Evolutionary conservation across 2,329 filamentous ascomycete species (phyloP).

Genomic region (Endothia cerciana): DNA sequence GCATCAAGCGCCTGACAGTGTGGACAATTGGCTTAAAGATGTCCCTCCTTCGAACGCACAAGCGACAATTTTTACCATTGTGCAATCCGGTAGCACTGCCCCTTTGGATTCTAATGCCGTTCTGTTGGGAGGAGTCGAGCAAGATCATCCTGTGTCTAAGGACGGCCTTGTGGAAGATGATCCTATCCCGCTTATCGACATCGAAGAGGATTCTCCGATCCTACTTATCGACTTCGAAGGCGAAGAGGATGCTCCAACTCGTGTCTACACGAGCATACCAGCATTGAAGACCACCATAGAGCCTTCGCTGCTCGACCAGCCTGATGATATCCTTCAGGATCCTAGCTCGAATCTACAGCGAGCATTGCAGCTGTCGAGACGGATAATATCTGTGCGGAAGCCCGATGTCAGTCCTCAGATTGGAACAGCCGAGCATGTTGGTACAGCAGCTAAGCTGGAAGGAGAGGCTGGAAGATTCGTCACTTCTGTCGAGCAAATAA

Average conservation of each 20-base stretch:
- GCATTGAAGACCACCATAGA: not conserved
- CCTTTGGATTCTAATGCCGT: not conserved
- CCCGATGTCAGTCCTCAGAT: not conserved
- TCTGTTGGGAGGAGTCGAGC: not conserved
- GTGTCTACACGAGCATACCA: not conserved
- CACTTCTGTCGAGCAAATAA: conserved; percentile 13
- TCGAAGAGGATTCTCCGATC: conserved; percentile 1
- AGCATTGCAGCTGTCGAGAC: conserved; percentile 3
- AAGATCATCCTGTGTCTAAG: not conserved
- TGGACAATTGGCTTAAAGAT: conserved; percentile 5
- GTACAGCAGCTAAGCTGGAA: not conserved
- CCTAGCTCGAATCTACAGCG: conserved; percentile 8
- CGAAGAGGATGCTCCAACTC: not conserved
- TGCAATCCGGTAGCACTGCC: not conserved
- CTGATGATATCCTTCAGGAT: conserved; percentile 9
- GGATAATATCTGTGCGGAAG: conserved; percentile 5
- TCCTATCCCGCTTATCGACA: not conserved
- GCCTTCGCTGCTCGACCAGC: conserved; percentile 11
- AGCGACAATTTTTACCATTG: too few relatives aligned
- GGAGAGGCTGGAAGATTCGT: conserved; percentile 4
- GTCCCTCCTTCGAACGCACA: not conserved
- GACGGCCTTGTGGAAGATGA: not conserved
- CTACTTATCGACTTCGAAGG: not conserved
- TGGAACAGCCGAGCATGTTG: not conserved
- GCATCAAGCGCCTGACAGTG: not conserved